Base-by-base conservation (phyloP, 75 land plant genomes). In the Selaginella moellendorffii region DNA sequence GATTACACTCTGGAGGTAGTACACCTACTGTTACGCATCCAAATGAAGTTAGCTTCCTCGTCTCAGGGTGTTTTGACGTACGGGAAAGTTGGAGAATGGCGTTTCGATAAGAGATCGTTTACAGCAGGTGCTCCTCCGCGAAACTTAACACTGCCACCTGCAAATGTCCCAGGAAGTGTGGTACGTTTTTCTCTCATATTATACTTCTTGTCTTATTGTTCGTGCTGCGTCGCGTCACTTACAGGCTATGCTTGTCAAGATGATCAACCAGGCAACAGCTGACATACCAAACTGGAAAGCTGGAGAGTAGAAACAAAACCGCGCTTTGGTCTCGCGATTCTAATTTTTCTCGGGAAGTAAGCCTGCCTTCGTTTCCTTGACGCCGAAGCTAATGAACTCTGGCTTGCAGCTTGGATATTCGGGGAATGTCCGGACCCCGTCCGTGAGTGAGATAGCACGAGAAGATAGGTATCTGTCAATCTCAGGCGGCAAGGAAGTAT, bases 241-340 rank as follows among this genome's bases (percentile, higher is more conserved):
- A 8, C 59, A 56, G 59, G 59, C n/a, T 2, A 56, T 19, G 59
- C 59, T 56, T 25, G 59, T 56, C 19, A 8, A n/a, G 59, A 56
- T 56, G 59, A 56, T 56, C 21, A 56, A 56, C 24, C 17, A 56
- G 19, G 59, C 59, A 9, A 56, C 59, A 21, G 19, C 8, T 21
- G 19, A 19, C 59, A 56, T 56, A 2, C 59, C 59, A 56, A 56
- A 56, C 59, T 56, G 59, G 59, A n/a, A n/a, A n/a, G n/a, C n/a
- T n/a, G n/a, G n/a, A n/a, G n/a, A n/a, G n/a, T n/a, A n/a, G n/a
- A n/a, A n/a, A n/a, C n/a, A n/a, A n/a, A n/a, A n/a, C n/a, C n/a
- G n/a, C n/a, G n/a, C n/a, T n/a, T n/a, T n/a, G n/a, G n/a, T n/a
- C n/a, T n/a, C n/a, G n/a, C n/a, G n/a, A n/a, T n/a, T n/a, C n/a